Evolutionary conservation across 331 rosid species (phyloP), one percentile per base, ranked within the genome.

Genomic region (Phaseolus coccineus): DNA sequence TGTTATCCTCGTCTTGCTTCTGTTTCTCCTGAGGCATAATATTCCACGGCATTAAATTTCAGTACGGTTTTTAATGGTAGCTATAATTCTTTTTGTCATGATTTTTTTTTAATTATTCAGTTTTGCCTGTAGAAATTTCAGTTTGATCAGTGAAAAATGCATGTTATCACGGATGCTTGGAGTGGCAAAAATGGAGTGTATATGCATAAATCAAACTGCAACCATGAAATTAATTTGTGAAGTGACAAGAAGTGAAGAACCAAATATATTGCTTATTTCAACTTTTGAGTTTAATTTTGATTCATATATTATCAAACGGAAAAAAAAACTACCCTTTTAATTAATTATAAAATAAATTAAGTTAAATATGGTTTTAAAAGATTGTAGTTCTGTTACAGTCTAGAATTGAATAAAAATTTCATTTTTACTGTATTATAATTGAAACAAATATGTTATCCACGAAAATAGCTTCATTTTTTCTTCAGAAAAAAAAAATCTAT

Each of bases 221-320:
- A 39, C 71, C n/a, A 39, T 66, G 71, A 40, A 22, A 39, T 24
- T n/a, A 7, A 15, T 7, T 12, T 63, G 46, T 5, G 13, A 4
- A 10, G 4, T 37, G 11, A 35, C 68, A 61, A 53, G 57, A 44
- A 39, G 59, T 13, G 24, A 42, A 42, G 52, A 39, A 6, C 16
- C 2, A 53, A 64, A n/a, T 39, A 61, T 71, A 33, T 71, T 37
- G 61, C 52, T 70, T 47, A 8, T 75, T 30, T 48, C 25, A 6
- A 16, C 27, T 19, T 35, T 35, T 15, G 13, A 55, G 62, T 22
- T 56, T 24, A 57, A 25, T 55, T 55, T 55, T 22, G 2, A 52
- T 52, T n/a, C 27, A n/a, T 52, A 7, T 48, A 48, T 48, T 14
- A 14, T 4, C 19, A 48, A 48, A 19, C 1, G 53, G 22, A 19